Base-by-base conservation (phyloP, 2,329 filamentous ascomycete genomes). In the Paraphoma sp. region DNA sequence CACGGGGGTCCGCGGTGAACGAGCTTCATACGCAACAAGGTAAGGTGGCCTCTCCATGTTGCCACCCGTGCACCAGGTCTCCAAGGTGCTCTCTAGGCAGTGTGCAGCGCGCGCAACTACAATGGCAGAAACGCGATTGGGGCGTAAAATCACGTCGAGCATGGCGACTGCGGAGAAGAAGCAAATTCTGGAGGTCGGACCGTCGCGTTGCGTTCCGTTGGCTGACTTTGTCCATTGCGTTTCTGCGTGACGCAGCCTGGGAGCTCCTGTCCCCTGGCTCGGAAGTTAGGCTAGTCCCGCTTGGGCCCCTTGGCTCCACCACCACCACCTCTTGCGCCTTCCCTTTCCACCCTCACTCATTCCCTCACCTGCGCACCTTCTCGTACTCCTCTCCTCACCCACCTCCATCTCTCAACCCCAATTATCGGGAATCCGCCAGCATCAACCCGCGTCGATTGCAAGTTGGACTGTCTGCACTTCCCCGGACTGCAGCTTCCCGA, bases 231-330 rank as follows among this genome's bases (percentile, higher is more conserved):
- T 45, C 28, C 44, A 48, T 40, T 36, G 40, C 28, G 47, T 41
- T 23, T 31, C 23, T 17, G 49, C 48, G 51, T 57, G 56, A 61
- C 40, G 62, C 53, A 55, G 50, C 54, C 38, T 50, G 45, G 40
- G 54, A 45, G 18, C 30, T 40, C 30, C n/a, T 14, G 14, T 10
- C 46, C 53, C 51, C 55, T 53, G 45, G 45, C 43, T 30, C 29
- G 57, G 57, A 58, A 47, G 55, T 51, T 65, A 63, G 60, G 54
- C 58, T 47, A 54, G 53, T 64, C 60, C 63, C 62, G 64, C 61
- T 41, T 56, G 63, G 66, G 56, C 64, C 62, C 64, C 62, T 12
- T 48, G 48, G 60, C 58, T 51, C 63, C 66, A 67, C 62, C 61
- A 65, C 64, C 63, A 65, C 57, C 60, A 23, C 23, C 57, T 57